Evolutionary conservation across 1,284 basidiomycete species (phyloP), one percentile per base, ranked within the genome.

Genomic region (Ceratobasidium papillatum): DNA sequence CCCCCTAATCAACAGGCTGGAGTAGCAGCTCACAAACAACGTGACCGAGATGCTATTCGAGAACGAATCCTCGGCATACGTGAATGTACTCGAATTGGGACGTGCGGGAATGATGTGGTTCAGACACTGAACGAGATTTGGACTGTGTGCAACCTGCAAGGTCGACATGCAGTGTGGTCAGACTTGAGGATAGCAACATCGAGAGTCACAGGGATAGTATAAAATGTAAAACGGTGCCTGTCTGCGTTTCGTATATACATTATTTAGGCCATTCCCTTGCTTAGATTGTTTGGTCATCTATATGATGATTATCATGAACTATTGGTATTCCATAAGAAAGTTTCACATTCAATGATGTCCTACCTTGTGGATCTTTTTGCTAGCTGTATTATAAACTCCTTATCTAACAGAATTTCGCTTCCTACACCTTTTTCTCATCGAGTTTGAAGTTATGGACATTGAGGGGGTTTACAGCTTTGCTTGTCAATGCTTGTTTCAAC

Each of bases 41-140:
- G 43, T 47, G 63, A 65, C 12, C 63, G 63, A 3, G 25, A 49
- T 11, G 30, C n/a, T 14, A 65, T 49, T 19, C 63, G 63, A 19
- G 5, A 19, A 19, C 43, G 63, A 8, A 27, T 65, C 7, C 19
- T 65, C 2, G 45, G 32, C n/a, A 32, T 65, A 9, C 63, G 22
- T 7, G 63, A 65, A 22, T 65, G 63, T 45, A 3, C 63, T n/a
- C 43, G 45, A 4, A 22, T 27, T 3, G 63, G 45, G 1, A 65
- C 63, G 25, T 32, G 12, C 27, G 63, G 63, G 32, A 65, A 51
- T 22, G 32, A 65, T 12, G 43, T 36, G 45, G 32, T 65, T 3
- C 43, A 19, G 17, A 51, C 34, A 11, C 30, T 65, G 30, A 47
- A 65, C 30, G 63, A 32, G 9, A 11, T 65, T 3, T 65, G 63